Conservation (phyloP, 2,329 filamentous ascomycete species). For the Aquanectria penicillioides region DNA sequence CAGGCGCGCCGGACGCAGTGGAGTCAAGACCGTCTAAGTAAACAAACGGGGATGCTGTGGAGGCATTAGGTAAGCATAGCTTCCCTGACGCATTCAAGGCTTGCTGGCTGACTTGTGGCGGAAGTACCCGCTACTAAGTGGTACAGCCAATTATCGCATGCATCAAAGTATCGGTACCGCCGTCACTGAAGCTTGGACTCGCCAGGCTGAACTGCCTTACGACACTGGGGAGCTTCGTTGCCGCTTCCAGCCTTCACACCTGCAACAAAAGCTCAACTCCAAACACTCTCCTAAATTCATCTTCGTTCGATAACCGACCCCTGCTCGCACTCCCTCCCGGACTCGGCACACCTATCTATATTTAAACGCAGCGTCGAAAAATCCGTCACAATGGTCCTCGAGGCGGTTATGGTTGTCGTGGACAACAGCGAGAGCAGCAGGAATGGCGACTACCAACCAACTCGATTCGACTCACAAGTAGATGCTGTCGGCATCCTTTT, state of each 20-base stretch:
- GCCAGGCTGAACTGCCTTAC: conserved; percentile 60
- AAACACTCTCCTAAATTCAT: conserved; percentile 13
- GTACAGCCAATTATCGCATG: background rate
- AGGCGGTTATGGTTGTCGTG: conserved; percentile 99
- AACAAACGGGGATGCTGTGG: conserved; percentile 38
- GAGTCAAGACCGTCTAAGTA: conserved; percentile 39
- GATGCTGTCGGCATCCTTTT: conserved; percentile 97
- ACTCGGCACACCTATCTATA: conserved; percentile 3
- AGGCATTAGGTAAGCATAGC: conserved; percentile 40
- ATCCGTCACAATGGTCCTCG: conserved; percentile 86
- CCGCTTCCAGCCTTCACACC: conserved; percentile 41
- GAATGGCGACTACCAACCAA: conserved; percentile 93
- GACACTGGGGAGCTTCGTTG: conserved; percentile 44
- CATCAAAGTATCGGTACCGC: conserved; percentile 34
- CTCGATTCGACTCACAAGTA: conserved; percentile 94
- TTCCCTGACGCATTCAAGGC: conserved; percentile 35
- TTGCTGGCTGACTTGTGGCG: background rate
- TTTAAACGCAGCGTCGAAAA: conserved; percentile 24
- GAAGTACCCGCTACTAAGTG: conserved; percentile 31
- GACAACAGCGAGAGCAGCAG: conserved; percentile 99
- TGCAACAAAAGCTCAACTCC: conserved; percentile 36
- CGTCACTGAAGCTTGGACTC: conserved; percentile 31
- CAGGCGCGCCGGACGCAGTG: conserved; percentile 36
- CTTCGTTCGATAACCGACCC: conserved; percentile 4
- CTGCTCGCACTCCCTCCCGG: conserved; percentile 5